Evolutionary conservation across 202 grass and related monocot species (phyloP).

Genomic region (Schoenoplectus tabernaemontani): DNA sequence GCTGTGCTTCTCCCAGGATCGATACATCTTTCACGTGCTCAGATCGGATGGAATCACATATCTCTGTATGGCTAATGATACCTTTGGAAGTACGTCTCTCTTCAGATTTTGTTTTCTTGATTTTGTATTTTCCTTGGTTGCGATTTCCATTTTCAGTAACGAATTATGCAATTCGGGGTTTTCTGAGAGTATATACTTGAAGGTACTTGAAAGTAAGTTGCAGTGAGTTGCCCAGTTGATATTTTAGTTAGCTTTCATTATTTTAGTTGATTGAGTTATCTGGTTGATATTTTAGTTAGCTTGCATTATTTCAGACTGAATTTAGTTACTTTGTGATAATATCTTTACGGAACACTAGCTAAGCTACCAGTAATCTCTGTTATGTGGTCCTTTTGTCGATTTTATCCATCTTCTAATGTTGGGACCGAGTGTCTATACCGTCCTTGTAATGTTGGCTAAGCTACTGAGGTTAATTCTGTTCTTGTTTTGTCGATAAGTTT

Average conservation of each 20-base stretch:
- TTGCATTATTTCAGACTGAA: background rate
- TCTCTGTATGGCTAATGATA: conserved; percentile 94
- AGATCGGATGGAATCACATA: conserved; percentile 51
- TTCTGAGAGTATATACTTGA: background rate
- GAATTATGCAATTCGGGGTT: background rate
- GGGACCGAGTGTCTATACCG: no score
- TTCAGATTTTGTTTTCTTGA: background rate
- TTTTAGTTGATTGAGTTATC: no score
- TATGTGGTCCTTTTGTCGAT: background rate
- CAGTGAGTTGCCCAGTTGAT: background rate
- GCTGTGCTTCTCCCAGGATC: conserved; percentile 84
- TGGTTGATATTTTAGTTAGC: background rate
- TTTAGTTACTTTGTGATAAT: background rate
- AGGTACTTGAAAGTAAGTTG: background rate
- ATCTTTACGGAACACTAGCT: background rate
- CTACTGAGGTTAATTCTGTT: background rate
- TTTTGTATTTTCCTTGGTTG: background rate
- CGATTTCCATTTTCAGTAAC: background rate
- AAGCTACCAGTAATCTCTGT: background rate
- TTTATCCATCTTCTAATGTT: background rate
- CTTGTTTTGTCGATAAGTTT: background rate
- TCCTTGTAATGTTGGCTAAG: background rate
- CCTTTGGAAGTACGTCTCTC: conserved; percentile 56
- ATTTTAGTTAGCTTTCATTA: no score
- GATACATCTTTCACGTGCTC: conserved; percentile 94